These are phyloP conservation scores for Effrenium voratum DNA, from an alignment of 73 alveolate genomes.

Conservation along the genomic window DNA sequence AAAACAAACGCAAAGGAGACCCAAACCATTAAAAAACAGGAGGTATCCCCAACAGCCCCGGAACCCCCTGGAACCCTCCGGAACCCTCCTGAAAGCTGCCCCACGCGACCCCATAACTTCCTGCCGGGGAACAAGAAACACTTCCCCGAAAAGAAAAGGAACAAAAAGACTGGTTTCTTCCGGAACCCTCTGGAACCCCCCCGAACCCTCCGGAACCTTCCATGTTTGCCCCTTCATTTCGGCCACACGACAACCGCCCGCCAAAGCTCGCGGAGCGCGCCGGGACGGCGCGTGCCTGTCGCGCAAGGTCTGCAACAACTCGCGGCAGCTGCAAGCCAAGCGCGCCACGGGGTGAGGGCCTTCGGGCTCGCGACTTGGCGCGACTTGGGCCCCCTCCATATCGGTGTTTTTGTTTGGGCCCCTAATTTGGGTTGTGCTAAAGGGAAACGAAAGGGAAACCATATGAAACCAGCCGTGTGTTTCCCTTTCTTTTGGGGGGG, in stretches of 20 bases:
- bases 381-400: not conserved
- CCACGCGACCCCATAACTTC: no score
- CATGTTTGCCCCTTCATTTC: not conserved
- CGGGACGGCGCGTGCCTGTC: not conserved
- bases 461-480: not conserved
- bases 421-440: not conserved
- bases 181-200: not conserved
- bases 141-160: no score
- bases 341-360: constrained; percentile 90
- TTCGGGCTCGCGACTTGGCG: no score
- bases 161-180: not conserved
- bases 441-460: not conserved
- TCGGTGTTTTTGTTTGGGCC: not conserved
- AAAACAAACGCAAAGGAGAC: no score
- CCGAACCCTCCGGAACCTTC: not conserved
- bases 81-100: no score
- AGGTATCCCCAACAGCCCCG: no score
- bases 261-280: not conserved
- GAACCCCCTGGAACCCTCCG: no score
- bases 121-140: no score
- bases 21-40: no score
- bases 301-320: not conserved
- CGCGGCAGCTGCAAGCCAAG: constrained; percentile 65
- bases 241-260: not conserved
- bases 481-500: not conserved